Evolutionary conservation across 1,284 basidiomycete species (phyloP).

Genomic region (Rhodofomes roseus): DNA sequence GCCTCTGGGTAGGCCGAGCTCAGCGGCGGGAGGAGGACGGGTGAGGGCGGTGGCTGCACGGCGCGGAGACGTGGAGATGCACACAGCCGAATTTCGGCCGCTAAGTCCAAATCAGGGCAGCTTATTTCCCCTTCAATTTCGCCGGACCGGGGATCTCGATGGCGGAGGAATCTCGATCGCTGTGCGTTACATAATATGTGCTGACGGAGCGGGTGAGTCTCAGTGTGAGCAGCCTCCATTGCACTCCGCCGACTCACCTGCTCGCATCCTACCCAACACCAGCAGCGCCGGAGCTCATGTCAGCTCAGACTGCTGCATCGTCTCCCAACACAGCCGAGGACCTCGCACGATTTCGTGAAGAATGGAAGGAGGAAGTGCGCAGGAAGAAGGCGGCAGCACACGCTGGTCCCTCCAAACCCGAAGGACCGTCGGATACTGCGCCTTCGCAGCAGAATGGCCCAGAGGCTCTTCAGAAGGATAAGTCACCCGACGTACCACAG

Average conservation of each 20-base stretch:
- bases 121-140: neutral
- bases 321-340: constrained; percentile 43
- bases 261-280: neutral
- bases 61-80: constrained; percentile 5
- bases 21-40: neutral
- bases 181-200: neutral
- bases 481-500: neutral
- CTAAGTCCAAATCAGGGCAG: neutral
- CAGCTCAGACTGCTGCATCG: neutral
- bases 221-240: no score
- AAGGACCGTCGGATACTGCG: neutral
- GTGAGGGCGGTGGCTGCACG: neutral
- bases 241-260: no score
- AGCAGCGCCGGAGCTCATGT: constrained; percentile 3
- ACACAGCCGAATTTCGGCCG: neutral
- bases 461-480: neutral
- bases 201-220: constrained; percentile 3
- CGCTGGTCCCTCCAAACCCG: neutral
- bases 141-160: neutral
- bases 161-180: neutral
- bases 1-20: no score
- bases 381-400: constrained; percentile 28
- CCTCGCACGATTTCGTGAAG: constrained; percentile 65
- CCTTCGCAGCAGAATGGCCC: neutral
- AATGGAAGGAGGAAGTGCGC: constrained; percentile 71